These are phyloP conservation scores for Knufia fluminis DNA, from an alignment of 2,329 filamentous ascomycete species.

Conservation along the genomic window DNA sequence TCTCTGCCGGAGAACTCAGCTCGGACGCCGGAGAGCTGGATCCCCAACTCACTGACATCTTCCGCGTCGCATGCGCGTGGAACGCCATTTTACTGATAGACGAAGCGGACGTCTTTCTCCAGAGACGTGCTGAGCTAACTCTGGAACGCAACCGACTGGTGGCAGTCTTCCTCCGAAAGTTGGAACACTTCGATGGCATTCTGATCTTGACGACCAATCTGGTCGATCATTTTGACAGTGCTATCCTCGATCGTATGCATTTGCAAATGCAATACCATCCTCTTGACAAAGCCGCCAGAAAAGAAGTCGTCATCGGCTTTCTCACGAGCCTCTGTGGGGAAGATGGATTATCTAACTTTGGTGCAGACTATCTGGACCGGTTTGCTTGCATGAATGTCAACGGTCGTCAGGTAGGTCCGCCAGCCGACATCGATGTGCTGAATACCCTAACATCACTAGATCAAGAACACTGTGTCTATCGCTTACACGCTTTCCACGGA, in stretches of 20 bases:
- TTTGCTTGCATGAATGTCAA: too few species aligned
- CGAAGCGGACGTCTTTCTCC: conserved; percentile 6
- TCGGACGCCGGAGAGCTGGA: too few species aligned
- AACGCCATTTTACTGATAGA: neutral
- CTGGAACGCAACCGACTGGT: conserved; percentile 21
- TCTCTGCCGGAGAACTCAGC: too few species aligned
- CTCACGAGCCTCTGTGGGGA: too few species aligned
- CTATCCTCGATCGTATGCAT: conserved; percentile 10
- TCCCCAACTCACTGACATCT: too few species aligned
- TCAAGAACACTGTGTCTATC: conserved; percentile 7
- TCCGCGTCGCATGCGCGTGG: too few species aligned
- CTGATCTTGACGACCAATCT: conserved; percentile 23
- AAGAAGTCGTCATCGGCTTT: neutral
- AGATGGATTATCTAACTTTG: too few species aligned
- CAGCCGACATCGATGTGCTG: neutral
- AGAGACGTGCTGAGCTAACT: conserved; percentile 11
- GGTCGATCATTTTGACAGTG: conserved; percentile 17
- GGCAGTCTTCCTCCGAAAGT: conserved; percentile 21
- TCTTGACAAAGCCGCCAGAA: conserved; percentile 7
- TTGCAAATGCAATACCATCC: neutral
- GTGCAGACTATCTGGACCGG: too few species aligned
- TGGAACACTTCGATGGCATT: conserved; percentile 23
- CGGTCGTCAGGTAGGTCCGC: too few species aligned
- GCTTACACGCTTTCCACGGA: conserved; percentile 1
- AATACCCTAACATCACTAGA: conserved; percentile 1